A percentile compares a stretch with the other conserved stretches of the same genome.
These are phyloP conservation scores for Roridomyces roridus DNA, from an alignment of 768 basidiomycete genomes.

Conservation along the genomic window DNA sequence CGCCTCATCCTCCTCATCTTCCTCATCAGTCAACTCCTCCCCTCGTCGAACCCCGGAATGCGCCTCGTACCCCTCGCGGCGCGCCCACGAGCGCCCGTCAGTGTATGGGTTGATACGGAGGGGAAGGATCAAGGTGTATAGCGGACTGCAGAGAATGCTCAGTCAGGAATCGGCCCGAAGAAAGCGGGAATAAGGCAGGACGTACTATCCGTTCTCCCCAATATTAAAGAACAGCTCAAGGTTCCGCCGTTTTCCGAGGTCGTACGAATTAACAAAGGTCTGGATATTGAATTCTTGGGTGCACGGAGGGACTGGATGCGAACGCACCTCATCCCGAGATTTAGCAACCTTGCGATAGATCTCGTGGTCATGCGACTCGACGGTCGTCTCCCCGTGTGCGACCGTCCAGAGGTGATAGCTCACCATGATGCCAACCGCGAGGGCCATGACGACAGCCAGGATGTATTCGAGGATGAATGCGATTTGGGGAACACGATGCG, in stretches of 20 bases:
- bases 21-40: slow-evolving; percentile 91
- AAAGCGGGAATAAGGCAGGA: slow-evolving; percentile 23
- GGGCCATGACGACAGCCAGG: slow-evolving; percentile 73
- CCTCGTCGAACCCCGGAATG: slow-evolving; percentile 63
- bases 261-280: slow-evolving; percentile 91
- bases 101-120: slow-evolving; percentile 81
- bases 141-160: slow-evolving; percentile 64
- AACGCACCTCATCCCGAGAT: slow-evolving; percentile 68
- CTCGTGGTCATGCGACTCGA: slow-evolving; percentile 89
- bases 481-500: slow-evolving; percentile 67
- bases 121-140: slow-evolving; percentile 83
- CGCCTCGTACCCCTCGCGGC: slow-evolving; percentile 70
- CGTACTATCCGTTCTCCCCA: slow-evolving; percentile 81
- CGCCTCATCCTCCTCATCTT: slow-evolving; percentile 61
- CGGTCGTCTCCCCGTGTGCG: slow-evolving; percentile 80
- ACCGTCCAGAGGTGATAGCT: slow-evolving; percentile 78
- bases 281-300: no score
- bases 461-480: slow-evolving; percentile 79
- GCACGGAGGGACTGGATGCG: neutral
- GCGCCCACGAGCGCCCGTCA: slow-evolving; percentile 84
- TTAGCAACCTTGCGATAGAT: slow-evolving; percentile 76
- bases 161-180: neutral
- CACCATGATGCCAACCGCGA: slow-evolving; percentile 77
- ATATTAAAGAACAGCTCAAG: slow-evolving; percentile 88
- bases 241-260: slow-evolving; percentile 80